Conservation (phyloP, 306 rosid species). For the Delonix regia region DNA sequence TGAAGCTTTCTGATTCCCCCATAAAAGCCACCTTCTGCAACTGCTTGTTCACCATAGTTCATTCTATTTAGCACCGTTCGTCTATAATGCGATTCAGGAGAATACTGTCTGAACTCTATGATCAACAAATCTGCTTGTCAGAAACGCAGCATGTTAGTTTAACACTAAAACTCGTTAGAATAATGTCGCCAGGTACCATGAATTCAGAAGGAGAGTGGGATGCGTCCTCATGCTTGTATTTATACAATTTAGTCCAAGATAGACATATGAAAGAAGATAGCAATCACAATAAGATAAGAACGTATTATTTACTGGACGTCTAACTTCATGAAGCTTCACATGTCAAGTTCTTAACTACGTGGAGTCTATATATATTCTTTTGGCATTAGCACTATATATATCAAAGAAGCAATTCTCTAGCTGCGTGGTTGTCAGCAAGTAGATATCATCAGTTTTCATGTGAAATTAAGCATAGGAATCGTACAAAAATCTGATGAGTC, state of each 20-base stretch:
- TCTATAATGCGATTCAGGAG: slow-evolving; percentile 51
- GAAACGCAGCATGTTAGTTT: neutral
- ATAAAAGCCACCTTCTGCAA: slow-evolving; percentile 53
- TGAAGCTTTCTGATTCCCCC: slow-evolving; percentile 63
- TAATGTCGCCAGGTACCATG: neutral
- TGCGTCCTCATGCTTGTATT: neutral
- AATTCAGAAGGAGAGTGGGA: no score
- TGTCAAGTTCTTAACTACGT: neutral
- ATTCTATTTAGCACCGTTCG: slow-evolving; percentile 41
- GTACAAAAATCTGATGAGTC: neutral
- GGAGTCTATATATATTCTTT: neutral
- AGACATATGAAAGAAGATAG: neutral
- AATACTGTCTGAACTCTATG: slow-evolving; percentile 63
- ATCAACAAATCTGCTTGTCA: slow-evolving; percentile 41
- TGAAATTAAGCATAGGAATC: neutral
- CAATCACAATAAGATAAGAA: neutral
- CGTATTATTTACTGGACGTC: neutral
- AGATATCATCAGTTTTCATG: neutral
- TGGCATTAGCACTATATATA: neutral
- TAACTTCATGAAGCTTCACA: neutral
- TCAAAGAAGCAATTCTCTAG: neutral
- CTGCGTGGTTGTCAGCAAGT: neutral
- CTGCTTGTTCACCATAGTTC: slow-evolving; percentile 49
- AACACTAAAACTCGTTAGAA: no score
- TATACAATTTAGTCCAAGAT: neutral